Conservation (phyloP, 129 eudicot genomes). For the Helianthus tuberosus region DNA sequence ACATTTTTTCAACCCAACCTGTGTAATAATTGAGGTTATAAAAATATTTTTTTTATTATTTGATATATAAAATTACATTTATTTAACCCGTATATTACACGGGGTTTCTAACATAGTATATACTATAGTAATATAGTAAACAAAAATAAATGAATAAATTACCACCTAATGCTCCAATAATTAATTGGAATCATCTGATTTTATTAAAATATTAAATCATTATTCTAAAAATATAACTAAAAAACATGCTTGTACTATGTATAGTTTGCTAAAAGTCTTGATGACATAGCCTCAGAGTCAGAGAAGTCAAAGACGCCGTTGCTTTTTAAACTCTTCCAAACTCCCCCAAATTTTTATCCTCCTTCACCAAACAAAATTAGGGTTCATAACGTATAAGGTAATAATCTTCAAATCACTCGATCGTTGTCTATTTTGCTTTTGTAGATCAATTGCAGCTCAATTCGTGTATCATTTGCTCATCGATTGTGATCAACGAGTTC, state of each 20-base stretch:
- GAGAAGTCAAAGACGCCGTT: constrained; percentile 39
- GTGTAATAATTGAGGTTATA: no score
- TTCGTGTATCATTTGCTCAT: constrained; percentile 3
- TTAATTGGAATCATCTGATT: background rate
- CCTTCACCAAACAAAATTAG: constrained; percentile 27
- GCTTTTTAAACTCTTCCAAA: constrained; percentile 27
- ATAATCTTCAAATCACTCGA: constrained; percentile 21
- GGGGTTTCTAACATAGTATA: no score
- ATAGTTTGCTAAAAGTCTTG: background rate
- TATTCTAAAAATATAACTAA: background rate
- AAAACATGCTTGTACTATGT: background rate
- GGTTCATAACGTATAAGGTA: constrained; percentile 35
- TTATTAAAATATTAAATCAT: background rate
- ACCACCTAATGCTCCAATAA: no score
- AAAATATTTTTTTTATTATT: no score
- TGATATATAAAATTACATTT: no score
- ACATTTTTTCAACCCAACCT: no score
- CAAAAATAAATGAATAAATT: no score
- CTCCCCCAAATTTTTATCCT: constrained; percentile 23
- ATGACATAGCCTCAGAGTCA: constrained; percentile 23
- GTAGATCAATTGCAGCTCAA: background rate
- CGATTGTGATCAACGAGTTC: constrained; percentile 18
- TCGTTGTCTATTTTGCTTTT: background rate
- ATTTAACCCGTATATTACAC: no score
- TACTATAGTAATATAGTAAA: no score